Evolutionary conservation across 306 rosid genomes (phyloP).

Genomic region (Parietaria judaica): DNA sequence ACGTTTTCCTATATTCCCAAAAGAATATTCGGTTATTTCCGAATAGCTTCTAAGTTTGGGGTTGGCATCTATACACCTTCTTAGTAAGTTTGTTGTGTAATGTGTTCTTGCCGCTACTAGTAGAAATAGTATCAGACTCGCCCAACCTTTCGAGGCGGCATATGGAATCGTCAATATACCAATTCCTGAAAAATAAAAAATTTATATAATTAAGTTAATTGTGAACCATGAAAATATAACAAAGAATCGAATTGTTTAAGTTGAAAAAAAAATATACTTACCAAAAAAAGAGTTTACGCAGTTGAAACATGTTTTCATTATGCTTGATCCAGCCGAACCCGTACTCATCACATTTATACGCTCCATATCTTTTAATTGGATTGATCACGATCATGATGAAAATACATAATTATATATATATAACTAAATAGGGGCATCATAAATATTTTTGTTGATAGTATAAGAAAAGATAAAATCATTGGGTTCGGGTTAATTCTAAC

Average conservation of each 20-base stretch:
- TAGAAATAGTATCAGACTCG: conserved; percentile 51
- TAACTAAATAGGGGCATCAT: no score
- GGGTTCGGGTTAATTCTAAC: no score
- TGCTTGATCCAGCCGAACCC: not conserved
- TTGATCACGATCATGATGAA: no score
- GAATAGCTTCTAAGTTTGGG: conserved; percentile 50
- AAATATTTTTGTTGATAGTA: no score
- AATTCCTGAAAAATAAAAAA: conserved; percentile 35
- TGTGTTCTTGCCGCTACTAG: conserved; percentile 34
- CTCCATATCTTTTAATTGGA: not conserved
- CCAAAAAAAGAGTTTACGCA: no score
- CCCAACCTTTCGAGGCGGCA: conserved; percentile 72
- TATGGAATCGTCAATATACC: conserved; percentile 69
- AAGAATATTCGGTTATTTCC: conserved; percentile 63
- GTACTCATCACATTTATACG: not conserved
- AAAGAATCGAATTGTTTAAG: no score
- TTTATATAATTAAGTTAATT: no score
- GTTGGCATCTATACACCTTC: conserved; percentile 63
- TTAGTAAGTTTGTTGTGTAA: conserved; percentile 49
- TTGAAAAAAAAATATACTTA: no score
- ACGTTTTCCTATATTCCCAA: conserved; percentile 50
- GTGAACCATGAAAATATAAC: no score
- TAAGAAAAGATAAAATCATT: no score
- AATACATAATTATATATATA: no score
- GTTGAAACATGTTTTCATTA: no score